These are phyloP conservation scores for Pythium myriotylum DNA, from an alignment of 352 stramenopile species.

Conservation along the genomic window DNA sequence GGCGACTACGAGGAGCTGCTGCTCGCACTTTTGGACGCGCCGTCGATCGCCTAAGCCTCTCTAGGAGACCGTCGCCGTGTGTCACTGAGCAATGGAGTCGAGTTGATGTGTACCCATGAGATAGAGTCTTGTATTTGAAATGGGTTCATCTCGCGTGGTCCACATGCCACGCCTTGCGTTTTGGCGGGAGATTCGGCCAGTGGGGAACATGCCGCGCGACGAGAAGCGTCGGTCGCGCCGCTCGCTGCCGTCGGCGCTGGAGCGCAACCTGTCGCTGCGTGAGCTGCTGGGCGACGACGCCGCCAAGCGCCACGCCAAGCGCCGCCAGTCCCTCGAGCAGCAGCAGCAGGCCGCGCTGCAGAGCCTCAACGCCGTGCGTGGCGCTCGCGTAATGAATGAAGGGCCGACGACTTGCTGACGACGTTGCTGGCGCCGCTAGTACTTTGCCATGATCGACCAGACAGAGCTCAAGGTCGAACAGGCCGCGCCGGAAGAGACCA, in stretches of 20 bases:
- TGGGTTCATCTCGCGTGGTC: conserved; percentile 15
- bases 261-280: conserved; percentile 34
- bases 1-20: conserved; percentile 39
- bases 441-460: conserved; percentile 37
- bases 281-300: conserved; percentile 28
- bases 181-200: conserved; percentile 21
- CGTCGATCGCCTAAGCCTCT: conserved; percentile 5
- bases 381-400: background rate
- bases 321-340: conserved; percentile 18
- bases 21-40: conserved; percentile 34
- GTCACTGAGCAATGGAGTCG: background rate
- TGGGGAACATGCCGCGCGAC: background rate
- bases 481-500: background rate
- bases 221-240: conserved; percentile 25
- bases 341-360: conserved; percentile 23
- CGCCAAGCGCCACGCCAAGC: conserved; percentile 12
- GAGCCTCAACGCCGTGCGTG: conserved; percentile 26
- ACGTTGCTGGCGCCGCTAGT: conserved; percentile 12
- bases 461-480: conserved; percentile 30
- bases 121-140: too few relatives aligned
- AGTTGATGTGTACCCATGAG: background rate
- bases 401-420: background rate
- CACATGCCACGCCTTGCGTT: conserved; percentile 12
- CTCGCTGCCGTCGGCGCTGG: conserved; percentile 31
- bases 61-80: background rate